Base-by-base conservation (phyloP, 345 rosid species). In the Populus nigra region DNA sequence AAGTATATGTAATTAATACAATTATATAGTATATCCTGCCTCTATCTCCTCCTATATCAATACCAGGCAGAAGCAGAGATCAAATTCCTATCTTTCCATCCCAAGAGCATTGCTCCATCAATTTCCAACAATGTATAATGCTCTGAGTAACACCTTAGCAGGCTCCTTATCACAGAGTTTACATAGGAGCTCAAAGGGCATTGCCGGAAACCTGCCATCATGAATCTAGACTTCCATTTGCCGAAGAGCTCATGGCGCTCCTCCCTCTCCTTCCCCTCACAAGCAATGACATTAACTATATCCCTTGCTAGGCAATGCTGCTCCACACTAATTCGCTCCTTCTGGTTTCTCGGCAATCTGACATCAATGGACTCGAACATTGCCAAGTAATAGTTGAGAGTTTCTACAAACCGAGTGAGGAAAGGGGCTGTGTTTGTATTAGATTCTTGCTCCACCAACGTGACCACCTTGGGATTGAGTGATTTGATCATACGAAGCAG, bases 1-100 rank as follows among this genome's bases (percentile, higher is more conserved):
- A 59, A 53, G 17, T 74, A 22, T 65, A 35, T 63, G 22, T 50
- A 36, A 53, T 83, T 75, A 47, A 67, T 76, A 29, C 8, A 33
- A 22, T 53, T 78, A 29, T 43, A 63, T 47, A 1, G 29, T n/a
- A 59, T 1, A 59, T n/a, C 29, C 29, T n/a, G 23, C 27, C 29
- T 59, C 5, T 43, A 41, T 31, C 35, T 47, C 45, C 29, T 66
- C 62, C 29, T 2, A 3, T 16, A 71, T 87, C 82, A 91, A 57
- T 76, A 83, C 96, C 96, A 90, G 72, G 96, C 96, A 27, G 96
- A 91, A 13, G 92, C 96, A 8, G 93, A 90, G 53, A 90, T 39
- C 77, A 91, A 68, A 79, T 75, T 84, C 83, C 93, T 86, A 12
- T 88, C 85, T 76, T 88, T 90, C 96, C 96, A 91, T 0, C 91